Conservation (phyloP, 2,329 filamentous ascomycete species). For the Aureobasidium sp. region DNA sequence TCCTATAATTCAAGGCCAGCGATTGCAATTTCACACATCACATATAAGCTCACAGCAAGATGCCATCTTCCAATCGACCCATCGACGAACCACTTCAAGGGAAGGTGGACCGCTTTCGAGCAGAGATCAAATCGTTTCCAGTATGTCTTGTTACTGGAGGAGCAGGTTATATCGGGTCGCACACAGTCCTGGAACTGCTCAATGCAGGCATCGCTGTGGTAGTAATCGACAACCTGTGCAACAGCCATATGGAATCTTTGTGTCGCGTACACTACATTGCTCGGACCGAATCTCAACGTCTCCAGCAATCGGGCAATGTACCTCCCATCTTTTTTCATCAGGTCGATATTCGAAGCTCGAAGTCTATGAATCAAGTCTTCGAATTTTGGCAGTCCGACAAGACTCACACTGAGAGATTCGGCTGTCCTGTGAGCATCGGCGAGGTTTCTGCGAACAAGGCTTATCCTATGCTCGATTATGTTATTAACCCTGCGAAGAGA, state of each 20-base stretch:
- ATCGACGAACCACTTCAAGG: constrained; percentile 1
- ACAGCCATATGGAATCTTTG: constrained; percentile 38
- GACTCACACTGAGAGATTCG: constrained; percentile 10
- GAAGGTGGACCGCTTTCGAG: constrained; percentile 13
- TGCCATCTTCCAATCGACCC: neutral
- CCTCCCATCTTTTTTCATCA: constrained; percentile 54
- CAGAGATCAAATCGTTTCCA: constrained; percentile 14
- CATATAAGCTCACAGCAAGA: neutral
- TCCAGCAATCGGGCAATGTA: constrained; percentile 39
- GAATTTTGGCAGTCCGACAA: constrained; percentile 11
- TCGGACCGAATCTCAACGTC: constrained; percentile 37
- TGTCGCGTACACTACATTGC: constrained; percentile 43
- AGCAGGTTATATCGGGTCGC: constrained; percentile 52
- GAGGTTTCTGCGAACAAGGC: constrained; percentile 16
- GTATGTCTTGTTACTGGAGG: constrained; percentile 20
- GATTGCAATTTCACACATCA: neutral
- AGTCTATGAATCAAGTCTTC: constrained; percentile 47
- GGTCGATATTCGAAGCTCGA: constrained; percentile 51
- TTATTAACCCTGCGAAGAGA: constrained; percentile 2
- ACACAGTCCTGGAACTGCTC: constrained; percentile 60
- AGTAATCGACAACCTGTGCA: constrained; percentile 50
- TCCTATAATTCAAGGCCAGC: neutral
- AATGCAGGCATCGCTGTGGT: constrained; percentile 62
- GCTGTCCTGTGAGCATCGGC: constrained; percentile 40
- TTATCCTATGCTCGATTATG: constrained; percentile 17